These are phyloP conservation scores for Colletotrichum orchidophilum DNA, from an alignment of 2,329 filamentous ascomycete species.

Conservation along the genomic window DNA sequence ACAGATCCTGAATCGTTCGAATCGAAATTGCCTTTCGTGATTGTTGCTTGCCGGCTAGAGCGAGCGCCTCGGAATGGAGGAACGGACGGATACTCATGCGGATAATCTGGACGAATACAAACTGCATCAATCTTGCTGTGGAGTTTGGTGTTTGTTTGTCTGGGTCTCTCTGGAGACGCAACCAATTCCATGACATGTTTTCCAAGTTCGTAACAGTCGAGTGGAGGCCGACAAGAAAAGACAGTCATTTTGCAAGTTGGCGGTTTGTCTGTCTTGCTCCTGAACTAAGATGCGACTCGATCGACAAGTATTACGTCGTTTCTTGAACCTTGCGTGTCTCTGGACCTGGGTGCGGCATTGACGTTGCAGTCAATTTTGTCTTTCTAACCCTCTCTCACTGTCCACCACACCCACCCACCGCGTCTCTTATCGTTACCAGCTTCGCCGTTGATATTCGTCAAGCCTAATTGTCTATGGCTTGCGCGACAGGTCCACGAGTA, in stretches of 20 bases:
- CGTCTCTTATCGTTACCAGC: background rate
- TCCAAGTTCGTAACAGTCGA: constrained; percentile 24
- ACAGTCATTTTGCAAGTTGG: background rate
- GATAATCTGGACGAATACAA: background rate
- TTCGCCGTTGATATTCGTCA: background rate
- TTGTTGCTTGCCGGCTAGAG: background rate
- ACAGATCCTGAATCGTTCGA: background rate
- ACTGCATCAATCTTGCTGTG: background rate
- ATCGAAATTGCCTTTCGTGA: background rate
- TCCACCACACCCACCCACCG: background rate
- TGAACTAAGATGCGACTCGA: background rate
- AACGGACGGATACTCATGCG: background rate
- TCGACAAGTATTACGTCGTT: background rate
- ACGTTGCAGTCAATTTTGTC: background rate
- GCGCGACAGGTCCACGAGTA: too few relatives aligned
- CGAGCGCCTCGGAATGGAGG: background rate
- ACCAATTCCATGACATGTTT: constrained; percentile 22
- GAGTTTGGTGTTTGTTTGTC: constrained; percentile 22
- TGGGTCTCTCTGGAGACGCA: background rate
- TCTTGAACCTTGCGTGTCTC: too few relatives aligned
- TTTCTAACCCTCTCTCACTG: background rate
- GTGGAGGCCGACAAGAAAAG: constrained; percentile 14
- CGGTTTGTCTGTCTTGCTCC: background rate
- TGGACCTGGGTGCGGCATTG: background rate
- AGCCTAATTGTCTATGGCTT: background rate